Evolutionary conservation across 2,329 filamentous ascomycete species (phyloP).

Genomic region (Uncinocarpus reesii): DNA sequence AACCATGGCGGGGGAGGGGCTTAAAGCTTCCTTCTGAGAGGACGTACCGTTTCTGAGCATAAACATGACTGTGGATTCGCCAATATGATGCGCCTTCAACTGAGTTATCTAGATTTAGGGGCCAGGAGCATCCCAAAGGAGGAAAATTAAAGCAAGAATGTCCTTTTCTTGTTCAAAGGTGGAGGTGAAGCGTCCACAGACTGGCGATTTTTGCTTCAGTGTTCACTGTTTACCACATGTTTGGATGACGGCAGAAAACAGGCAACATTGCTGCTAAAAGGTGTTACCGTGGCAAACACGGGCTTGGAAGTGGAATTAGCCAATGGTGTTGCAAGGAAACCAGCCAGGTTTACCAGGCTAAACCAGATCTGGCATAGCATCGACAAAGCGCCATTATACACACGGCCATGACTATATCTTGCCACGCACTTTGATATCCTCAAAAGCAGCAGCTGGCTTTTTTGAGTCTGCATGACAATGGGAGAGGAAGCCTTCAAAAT

Average conservation of each 20-base stretch:
- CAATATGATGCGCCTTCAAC: neutral
- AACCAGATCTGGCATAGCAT: neutral
- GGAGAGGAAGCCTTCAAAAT: neutral
- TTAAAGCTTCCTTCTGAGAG: constrained; percentile 17
- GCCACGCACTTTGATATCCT: neutral
- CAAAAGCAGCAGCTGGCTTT: too few relatives aligned
- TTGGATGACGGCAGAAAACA: constrained; percentile 1
- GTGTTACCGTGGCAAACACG: constrained; percentile 6
- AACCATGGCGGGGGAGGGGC: constrained; percentile 18
- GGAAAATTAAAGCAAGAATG: neutral
- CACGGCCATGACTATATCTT: neutral
- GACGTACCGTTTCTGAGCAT: constrained; percentile 47
- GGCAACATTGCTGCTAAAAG: neutral
- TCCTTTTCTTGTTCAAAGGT: neutral
- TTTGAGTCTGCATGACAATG: too few relatives aligned
- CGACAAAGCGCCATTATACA: neutral
- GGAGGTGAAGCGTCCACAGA: neutral
- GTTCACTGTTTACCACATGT: neutral
- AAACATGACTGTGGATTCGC: constrained; percentile 39
- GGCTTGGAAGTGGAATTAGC: constrained; percentile 2
- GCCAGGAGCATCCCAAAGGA: neutral
- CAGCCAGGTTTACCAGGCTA: neutral
- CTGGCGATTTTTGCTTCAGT: neutral
- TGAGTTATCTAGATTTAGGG: neutral
- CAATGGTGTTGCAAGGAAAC: neutral